Evolutionary conservation across 768 basidiomycete genomes (phyloP), one percentile per base, ranked within the genome.

Genomic region (Boletus rubroflammeus): DNA sequence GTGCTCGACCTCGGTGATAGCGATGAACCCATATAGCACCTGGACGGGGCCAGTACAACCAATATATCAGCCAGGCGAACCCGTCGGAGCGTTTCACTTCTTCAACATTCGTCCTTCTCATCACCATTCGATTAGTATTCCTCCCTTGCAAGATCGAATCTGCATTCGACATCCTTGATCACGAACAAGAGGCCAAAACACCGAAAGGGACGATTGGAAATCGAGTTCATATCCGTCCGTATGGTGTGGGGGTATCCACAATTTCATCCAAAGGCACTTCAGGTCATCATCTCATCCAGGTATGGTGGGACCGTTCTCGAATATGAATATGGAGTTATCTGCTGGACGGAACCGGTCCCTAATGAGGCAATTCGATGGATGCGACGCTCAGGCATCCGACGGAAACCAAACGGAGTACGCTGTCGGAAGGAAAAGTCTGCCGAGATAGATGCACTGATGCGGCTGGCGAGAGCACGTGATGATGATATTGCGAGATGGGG

Each of bases 311-410:
- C 10, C 21, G 5, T 36, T 7, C 47, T 46, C 28, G 9, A 26
- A 58, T 62, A 47, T 50, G 9, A 26, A 58, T 62, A 47, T 50
- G 42, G 39, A 5, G 35, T 53, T 48, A 44, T 49, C 41, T 32
- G 38, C 6, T 23, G 26, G 28, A 59, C 13, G 44, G 46, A 39
- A 21, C 29, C 10, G 19, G 11, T 15, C 21, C 14, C 40, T 45
- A 28, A 35, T 29, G 44, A 38, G 29, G 32, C 46, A 13, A 34
- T 48, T 34, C 36, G 11, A 39, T 25, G 19, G 10, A n/a, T 15
- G 40, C 21, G 35, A 58, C 25, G 31, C 53, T 17, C 59, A 34
- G n/a, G 25, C 26, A 41, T 43, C 41, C 35, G 53, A 40, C 23
- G 42, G 13, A 29, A 17, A 34, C 48, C 44, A 58, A 62, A 58